A percentile compares a stretch with the other conserved stretches of the same genome.
Evolutionary conservation across 257 asterid species (phyloP).

Genomic region (Solanum arcanum): DNA sequence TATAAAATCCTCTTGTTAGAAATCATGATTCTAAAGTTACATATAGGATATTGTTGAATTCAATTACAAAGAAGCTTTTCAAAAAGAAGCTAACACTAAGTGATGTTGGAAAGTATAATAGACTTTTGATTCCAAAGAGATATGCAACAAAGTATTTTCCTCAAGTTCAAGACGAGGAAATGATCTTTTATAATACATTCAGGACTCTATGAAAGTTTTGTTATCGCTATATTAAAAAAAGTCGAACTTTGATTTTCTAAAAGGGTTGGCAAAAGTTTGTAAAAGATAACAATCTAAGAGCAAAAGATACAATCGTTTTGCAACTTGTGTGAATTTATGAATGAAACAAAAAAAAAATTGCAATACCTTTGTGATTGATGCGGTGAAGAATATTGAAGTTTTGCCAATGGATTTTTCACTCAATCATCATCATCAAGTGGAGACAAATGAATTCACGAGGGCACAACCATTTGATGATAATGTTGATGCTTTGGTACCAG

Average conservation of each 20-base stretch:
- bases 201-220: slow-evolving; percentile 16
- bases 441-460: neutral
- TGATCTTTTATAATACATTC: slow-evolving; percentile 24
- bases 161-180: slow-evolving; percentile 16
- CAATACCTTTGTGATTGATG: neutral
- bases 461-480: neutral
- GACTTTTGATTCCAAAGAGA: slow-evolving; percentile 13
- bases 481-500: neutral
- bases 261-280: slow-evolving; percentile 64
- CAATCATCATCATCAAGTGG: neutral
- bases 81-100: slow-evolving; percentile 52
- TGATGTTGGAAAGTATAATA: slow-evolving; percentile 19
- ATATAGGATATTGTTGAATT: neutral
- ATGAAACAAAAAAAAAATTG: neutral
- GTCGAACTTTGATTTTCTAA: slow-evolving; percentile 30
- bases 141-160: slow-evolving; percentile 38
- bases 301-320: slow-evolving; percentile 42
- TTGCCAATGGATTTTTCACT: neutral
- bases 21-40: too few relatives aligned
- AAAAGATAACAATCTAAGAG: slow-evolving; percentile 32
- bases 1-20: neutral
- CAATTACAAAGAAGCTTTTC: slow-evolving; percentile 16
- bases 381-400: neutral
- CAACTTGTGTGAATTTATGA: neutral
- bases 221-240: slow-evolving; percentile 48